Conservation (phyloP, 257 asterid species). For the Echium plantagineum region DNA sequence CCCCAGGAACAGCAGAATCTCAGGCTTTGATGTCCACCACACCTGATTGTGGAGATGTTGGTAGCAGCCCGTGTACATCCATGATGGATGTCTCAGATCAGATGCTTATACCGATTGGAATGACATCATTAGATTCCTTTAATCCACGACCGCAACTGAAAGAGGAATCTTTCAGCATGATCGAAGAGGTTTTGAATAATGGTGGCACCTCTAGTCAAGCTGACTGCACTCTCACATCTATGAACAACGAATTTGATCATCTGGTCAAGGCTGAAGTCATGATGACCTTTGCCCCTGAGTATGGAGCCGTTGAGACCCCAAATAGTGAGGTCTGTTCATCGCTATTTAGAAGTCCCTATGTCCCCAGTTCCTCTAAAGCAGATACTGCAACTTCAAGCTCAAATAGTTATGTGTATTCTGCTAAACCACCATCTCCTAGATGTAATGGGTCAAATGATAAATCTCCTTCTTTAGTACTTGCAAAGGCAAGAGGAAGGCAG, state of each 20-base stretch:
- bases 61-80: slow-evolving; percentile 65
- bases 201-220: slow-evolving; percentile 38
- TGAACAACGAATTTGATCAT: slow-evolving; percentile 70
- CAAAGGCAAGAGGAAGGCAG: slow-evolving; percentile 41
- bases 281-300: slow-evolving; percentile 95
- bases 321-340: slow-evolving; percentile 48
- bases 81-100: slow-evolving; percentile 84
- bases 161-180: slow-evolving; percentile 59
- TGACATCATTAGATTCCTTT: slow-evolving; percentile 60
- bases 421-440: slow-evolving; percentile 83
- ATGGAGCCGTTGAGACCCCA: slow-evolving; percentile 84
- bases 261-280: slow-evolving; percentile 87
- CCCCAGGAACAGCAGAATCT: slow-evolving; percentile 88
- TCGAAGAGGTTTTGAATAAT: slow-evolving; percentile 41
- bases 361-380: slow-evolving; percentile 76
- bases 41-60: slow-evolving; percentile 66
- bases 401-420: slow-evolving; percentile 74
- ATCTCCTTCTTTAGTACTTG: slow-evolving; percentile 36
- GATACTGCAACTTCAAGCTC: slow-evolving; percentile 76
- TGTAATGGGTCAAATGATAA: slow-evolving; percentile 61
- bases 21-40: slow-evolving; percentile 46
- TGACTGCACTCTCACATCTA: slow-evolving; percentile 31
- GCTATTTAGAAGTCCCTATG: slow-evolving; percentile 77
- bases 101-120: slow-evolving; percentile 62
- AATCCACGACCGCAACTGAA: slow-evolving; percentile 39